Percentiles rank a stretch among this genome's conserved stretches.
phyloP scores from a whole-genome alignment of 2,329 filamentous ascomycete species.

The Aspergillus tubingensis region DNA sequence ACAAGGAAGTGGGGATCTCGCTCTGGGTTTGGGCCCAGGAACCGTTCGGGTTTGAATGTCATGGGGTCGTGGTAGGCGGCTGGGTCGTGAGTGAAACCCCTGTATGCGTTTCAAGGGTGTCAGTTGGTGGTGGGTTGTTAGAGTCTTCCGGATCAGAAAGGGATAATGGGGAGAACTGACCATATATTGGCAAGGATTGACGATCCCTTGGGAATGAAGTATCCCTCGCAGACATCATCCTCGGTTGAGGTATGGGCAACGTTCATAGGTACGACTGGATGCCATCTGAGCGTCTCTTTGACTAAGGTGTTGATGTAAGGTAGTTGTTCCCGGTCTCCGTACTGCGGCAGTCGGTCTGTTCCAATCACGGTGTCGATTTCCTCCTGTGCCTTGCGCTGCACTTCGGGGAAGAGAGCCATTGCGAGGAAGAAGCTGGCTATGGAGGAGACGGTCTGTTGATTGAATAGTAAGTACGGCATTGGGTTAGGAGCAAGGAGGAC shows the following conservation, averaged over 20 bases:
- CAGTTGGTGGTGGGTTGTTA: neutral
- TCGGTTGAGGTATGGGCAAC: neutral
- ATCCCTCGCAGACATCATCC: neutral
- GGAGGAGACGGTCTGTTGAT: conserved; percentile 18
- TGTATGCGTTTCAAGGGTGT: neutral
- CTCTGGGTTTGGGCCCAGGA: conserved; percentile 29
- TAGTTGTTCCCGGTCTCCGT: conserved; percentile 24
- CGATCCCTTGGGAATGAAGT: conserved; percentile 31
- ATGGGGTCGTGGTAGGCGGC: conserved; percentile 5
- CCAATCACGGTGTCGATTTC: conserved; percentile 23
- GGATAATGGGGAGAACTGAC: conserved; percentile 22
- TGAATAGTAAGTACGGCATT: too few species aligned
- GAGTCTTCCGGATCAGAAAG: too few species aligned
- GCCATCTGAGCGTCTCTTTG: conserved; percentile 38
- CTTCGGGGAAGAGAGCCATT: conserved; percentile 22
- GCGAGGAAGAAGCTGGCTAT: conserved; percentile 21
- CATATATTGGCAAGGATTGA: conserved; percentile 41
- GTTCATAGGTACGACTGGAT: neutral
- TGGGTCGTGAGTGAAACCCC: conserved; percentile 10
- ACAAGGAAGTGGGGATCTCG: conserved; percentile 37
- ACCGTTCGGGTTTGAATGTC: conserved; percentile 10
- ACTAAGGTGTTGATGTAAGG: conserved; percentile 37
- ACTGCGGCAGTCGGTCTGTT: conserved; percentile 11
- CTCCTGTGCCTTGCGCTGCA: conserved; percentile 19
- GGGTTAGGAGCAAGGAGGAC: too few species aligned